Percentiles rank a stretch among this genome's conserved stretches.
Conservation (phyloP, 306 rosid genomes). For the Acacia confusa region DNA sequence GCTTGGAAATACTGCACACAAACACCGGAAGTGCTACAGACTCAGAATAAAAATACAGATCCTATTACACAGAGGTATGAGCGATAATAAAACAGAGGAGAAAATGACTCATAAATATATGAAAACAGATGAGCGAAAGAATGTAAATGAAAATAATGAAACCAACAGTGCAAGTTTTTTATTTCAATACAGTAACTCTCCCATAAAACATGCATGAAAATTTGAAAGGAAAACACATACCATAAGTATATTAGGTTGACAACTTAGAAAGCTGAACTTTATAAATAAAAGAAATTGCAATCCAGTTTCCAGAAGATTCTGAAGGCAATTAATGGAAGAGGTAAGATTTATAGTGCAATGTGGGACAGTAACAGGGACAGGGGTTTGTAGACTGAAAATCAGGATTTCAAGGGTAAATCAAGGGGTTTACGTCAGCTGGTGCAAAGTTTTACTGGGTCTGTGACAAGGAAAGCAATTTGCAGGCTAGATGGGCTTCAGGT, state of each 20-base stretch:
- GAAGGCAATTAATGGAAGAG: neutral
- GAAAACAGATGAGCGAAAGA: neutral
- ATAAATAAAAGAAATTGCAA: neutral
- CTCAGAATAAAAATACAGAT: neutral
- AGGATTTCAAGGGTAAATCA: neutral
- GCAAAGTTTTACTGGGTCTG: neutral
- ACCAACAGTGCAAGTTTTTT: slow-evolving; percentile 5
- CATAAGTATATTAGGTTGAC: neutral
- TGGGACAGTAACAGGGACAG: neutral
- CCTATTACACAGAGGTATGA: neutral
- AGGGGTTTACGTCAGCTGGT: neutral
- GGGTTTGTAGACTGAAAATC: neutral
- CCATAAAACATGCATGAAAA: neutral
- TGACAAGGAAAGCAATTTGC: neutral
- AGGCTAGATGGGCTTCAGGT: neutral
- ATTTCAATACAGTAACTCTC: neutral
- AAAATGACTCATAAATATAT: neutral
- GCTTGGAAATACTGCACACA: neutral
- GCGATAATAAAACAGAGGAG: slow-evolving; percentile 10
- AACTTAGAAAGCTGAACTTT: neutral
- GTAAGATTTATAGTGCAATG: neutral
- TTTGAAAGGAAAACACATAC: neutral
- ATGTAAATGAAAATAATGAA: slow-evolving; percentile 1
- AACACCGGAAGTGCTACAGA: neutral
- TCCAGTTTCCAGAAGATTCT: neutral